Evolutionary conservation across 176 grass and related monocot genomes (phyloP).

Genomic region (Secale cereale): DNA sequence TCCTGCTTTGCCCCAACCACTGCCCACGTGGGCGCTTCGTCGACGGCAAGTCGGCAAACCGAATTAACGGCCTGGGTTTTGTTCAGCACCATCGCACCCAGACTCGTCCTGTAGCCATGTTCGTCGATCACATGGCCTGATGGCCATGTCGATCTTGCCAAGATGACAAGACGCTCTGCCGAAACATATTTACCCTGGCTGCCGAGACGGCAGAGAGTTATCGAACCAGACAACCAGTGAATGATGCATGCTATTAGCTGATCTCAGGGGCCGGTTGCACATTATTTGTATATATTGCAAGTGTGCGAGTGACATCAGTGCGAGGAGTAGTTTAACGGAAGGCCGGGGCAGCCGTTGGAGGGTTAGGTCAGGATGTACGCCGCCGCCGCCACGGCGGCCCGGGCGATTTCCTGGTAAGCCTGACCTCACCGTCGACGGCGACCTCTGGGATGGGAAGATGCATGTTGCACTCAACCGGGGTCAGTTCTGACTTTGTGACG

Average conservation of each 20-base stretch:
- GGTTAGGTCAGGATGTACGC: neutral
- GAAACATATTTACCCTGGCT: too few species aligned
- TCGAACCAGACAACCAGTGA: too few species aligned
- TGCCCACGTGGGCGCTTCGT: neutral
- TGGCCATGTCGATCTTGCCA: too few species aligned
- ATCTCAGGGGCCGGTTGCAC: too few species aligned
- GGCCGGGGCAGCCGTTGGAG: neutral
- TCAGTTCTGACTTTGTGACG: neutral
- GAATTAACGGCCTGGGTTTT: neutral
- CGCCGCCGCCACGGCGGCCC: too few species aligned
- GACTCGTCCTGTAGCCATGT: too few species aligned
- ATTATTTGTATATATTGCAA: neutral
- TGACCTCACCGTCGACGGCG: neutral
- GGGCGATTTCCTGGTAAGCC: neutral
- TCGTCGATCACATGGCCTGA: too few species aligned
- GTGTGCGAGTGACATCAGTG: neutral
- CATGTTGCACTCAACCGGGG: neutral
- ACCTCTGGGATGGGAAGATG: accelerated
- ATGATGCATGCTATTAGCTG: too few species aligned
- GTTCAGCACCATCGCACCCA: too few species aligned
- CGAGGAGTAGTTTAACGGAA: neutral
- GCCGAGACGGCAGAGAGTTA: too few species aligned
- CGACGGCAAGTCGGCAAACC: neutral
- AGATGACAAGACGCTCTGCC: too few species aligned
- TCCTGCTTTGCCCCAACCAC: conserved; percentile 3